Base-by-base conservation (phyloP, 352 stramenopile genomes). In the Hyaloperonospora arabidopsidis region DNA sequence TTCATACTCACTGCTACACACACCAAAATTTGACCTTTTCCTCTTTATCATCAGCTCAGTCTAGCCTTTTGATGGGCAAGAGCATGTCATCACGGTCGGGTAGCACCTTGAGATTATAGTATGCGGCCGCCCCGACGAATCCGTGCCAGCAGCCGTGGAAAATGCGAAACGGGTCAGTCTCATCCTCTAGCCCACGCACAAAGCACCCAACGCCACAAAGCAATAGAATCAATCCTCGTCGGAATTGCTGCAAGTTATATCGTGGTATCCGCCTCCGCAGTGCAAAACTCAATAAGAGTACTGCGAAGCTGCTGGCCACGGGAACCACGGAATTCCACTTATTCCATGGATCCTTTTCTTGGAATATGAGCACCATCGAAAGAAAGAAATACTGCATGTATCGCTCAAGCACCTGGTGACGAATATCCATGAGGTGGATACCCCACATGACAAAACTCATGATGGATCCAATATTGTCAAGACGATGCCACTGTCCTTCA, bases 91-190 rank as follows among this genome's bases (percentile, higher is more conserved):
- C 68, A 35, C 61, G 59, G n/a, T 55, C 40, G 0, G 65, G 62
- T 29, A 90, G 61, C 23, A 90, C 71, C 19, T 72, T 63, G 32
- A 84, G 86, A 69, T 90, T 89, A 56, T 73, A 84, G 50, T 85
- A 89, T 13, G 74, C 79, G 0, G 80, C 74, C 34, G 74, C 76
- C 12, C 80, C 80, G 21, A 89, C 64, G 48, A 87, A 89, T 29
- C 60, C 78, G 60, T 90, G 78, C 80, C 80, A 90, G 58, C 78
- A 90, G 51, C 80, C 80, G 63, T 90, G 80, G 54, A 87, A 90
- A 64, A 90, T 81, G 6, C 80, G 78, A 57, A 87, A 86, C 53
- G 80, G 76, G 43, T 90, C 80, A 21, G 70, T 77, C 54, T 83
- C 70, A 58, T 90, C 80, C 61, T 90, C 72, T 6, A 90, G 61